A percentile compares a stretch with the other conserved stretches of the same genome.
Conservation (phyloP, 495 filamentous ascomycete species). For the Pseudomonodictys pantanalensis region DNA sequence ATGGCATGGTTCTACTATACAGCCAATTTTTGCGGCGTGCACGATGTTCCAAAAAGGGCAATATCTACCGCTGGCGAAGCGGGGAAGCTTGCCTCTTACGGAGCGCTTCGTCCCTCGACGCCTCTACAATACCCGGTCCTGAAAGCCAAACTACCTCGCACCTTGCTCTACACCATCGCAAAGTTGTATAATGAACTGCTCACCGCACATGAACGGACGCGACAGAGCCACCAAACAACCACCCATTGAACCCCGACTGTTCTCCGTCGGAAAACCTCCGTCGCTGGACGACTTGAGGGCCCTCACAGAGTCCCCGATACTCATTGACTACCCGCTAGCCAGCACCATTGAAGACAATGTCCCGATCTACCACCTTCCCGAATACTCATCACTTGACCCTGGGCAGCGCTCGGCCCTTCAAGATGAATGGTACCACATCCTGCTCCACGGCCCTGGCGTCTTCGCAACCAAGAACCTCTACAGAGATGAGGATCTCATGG, state of each 20-base stretch:
- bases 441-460: conserved; percentile 52
- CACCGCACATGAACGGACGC: neutral
- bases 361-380: conserved; percentile 51
- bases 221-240: neutral
- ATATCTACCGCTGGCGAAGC: no score
- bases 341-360: conserved; percentile 46
- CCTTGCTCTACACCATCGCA: neutral
- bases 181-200: neutral
- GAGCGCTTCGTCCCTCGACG: no score
- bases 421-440: conserved; percentile 57
- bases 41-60: no score
- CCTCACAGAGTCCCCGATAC: conserved; percentile 45
- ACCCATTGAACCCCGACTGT: conserved; percentile 24
- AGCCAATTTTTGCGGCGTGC: no score
- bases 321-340: conserved; percentile 47
- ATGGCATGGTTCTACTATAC: no score
- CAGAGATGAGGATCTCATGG: conserved; percentile 36
- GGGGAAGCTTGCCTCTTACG: no score
- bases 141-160: no score
- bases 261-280: conserved; percentile 21
- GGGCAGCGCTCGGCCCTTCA: conserved; percentile 41
- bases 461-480: conserved; percentile 52
- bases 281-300: conserved; percentile 41
- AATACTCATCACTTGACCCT: conserved; percentile 32
- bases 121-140: no score